Conservation (phyloP, 169 alveolate species). For the Plasmodium coatneyi region DNA sequence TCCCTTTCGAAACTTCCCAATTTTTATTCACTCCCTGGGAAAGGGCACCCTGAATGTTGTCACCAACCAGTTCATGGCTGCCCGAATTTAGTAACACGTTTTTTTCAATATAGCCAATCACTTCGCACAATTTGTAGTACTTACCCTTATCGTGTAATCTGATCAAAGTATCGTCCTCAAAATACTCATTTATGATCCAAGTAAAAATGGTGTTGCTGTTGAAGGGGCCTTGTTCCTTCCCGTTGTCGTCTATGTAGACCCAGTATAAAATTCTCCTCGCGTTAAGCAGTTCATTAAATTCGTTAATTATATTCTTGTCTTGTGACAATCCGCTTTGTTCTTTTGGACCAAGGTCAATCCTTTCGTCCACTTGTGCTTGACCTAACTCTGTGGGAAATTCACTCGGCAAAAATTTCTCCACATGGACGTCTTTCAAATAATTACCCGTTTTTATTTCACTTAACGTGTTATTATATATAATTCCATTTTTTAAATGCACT, state of each 20-base stretch:
- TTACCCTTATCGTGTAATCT: conserved; percentile 71
- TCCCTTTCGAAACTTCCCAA: not conserved
- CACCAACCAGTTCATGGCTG: not conserved
- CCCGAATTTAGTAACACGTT: conserved; percentile 23
- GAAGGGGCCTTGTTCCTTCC: conserved; percentile 78
- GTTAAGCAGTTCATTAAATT: conserved; percentile 27
- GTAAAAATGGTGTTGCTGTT: conserved; percentile 78
- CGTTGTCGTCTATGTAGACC: conserved; percentile 80
- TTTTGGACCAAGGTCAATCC: not conserved
- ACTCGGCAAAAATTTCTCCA: not conserved
- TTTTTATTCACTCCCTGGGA: not conserved
- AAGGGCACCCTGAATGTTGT: not conserved
- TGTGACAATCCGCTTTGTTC: not conserved
- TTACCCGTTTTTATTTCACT: conserved; percentile 33
- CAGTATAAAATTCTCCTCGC: conserved; percentile 73
- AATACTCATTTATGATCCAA: conserved; percentile 78
- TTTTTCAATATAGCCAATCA: conserved; percentile 60
- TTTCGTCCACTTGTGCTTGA: not conserved
- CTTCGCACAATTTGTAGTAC: conserved; percentile 48
- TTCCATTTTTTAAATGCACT: conserved; percentile 61
- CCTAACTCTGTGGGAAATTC: conserved; percentile 9
- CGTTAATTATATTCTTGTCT: conserved; percentile 17
- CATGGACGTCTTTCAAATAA: conserved; percentile 20
- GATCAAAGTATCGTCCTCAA: conserved; percentile 72
- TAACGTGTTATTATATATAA: conserved; percentile 38